Evolutionary conservation across 768 basidiomycete genomes (phyloP), one percentile per base, ranked within the genome.

Genomic region (Termitomyces sp.): DNA sequence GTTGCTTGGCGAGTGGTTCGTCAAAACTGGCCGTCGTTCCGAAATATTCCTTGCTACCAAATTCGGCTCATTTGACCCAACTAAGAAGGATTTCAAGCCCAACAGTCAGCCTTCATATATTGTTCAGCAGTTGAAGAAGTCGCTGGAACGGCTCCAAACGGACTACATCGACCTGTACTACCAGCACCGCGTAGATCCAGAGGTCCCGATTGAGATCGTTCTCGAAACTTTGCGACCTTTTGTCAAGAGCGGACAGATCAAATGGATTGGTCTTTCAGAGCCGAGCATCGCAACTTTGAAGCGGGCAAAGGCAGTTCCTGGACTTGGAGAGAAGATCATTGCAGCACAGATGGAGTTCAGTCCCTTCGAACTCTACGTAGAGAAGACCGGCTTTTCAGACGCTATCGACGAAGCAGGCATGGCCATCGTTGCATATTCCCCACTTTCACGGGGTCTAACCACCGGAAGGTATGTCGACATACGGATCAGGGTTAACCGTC

Each of bases 41-140:
- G 72, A 81, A 36, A 82, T 86, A 31, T 88, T 87, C 70, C 74
- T 88, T 20, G 84, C 85, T 2, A 86, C 85, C 20, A 88, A 88
- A 60, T 71, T 67, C 11, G 48, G 49, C 4, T 44, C 45, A 37
- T 12, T 42, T 36, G 68, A 61, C 20, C 31, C 33, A 16, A 47
- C 52, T 30, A 30, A 53, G 63, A 58, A 54, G 73, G 30, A 22
- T n/a, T 77, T 1, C 0, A 71, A 77, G 56, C 37, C 52, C 9
- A 61, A 54, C 46, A 58, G 60, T 47, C 54, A 61, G 18, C 60
- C 60, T 16, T 24, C 2, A 15, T 78, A 81, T 56, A 75, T 77
- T 12, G 71, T 68, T 5, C 63, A 73, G 47, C 68, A 73, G 0
- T 53, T 77, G 39, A 70, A 79, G 16, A 71, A 57, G 55, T 80